phyloP scores from a whole-genome alignment of 192 early-diverging fungal species.

The Mortierella antarctica region DNA sequence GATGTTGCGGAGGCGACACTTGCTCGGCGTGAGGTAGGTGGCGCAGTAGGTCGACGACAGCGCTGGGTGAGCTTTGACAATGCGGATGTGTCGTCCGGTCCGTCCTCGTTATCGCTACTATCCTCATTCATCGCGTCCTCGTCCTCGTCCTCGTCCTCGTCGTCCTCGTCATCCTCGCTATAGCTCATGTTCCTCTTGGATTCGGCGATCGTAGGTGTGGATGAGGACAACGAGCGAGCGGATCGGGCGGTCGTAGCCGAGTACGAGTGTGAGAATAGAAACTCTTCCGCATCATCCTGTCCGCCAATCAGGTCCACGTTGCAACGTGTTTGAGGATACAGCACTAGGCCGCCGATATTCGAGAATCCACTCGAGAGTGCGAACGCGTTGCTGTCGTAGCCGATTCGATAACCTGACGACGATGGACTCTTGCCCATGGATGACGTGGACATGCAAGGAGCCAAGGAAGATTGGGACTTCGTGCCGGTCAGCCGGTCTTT shows the following conservation, averaged over 20 bases:
- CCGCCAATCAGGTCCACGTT: conserved; percentile 17
- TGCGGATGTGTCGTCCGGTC: background rate
- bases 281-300: conserved; percentile 43
- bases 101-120: conserved; percentile 18
- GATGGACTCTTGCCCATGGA: background rate
- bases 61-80: background rate
- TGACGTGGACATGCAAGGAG: background rate
- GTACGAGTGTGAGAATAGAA: conserved; percentile 20
- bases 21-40: background rate
- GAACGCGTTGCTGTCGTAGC: conserved; percentile 26
- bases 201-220: background rate
- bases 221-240: background rate
- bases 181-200: conserved; percentile 1
- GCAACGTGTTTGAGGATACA: background rate
- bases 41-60: background rate
- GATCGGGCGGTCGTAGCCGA: background rate
- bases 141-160: conserved; percentile 42
- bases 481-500: conserved; percentile 16
- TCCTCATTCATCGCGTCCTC: conserved; percentile 21
- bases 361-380: conserved; percentile 37
- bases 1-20: conserved; percentile 9
- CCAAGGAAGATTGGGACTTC: background rate
- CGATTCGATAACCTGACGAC: conserved; percentile 10
- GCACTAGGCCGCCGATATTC: conserved; percentile 18
- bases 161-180: conserved; percentile 35